Conservation (phyloP, 495 filamentous ascomycete species). For the Penicillium pancosmium region DNA sequence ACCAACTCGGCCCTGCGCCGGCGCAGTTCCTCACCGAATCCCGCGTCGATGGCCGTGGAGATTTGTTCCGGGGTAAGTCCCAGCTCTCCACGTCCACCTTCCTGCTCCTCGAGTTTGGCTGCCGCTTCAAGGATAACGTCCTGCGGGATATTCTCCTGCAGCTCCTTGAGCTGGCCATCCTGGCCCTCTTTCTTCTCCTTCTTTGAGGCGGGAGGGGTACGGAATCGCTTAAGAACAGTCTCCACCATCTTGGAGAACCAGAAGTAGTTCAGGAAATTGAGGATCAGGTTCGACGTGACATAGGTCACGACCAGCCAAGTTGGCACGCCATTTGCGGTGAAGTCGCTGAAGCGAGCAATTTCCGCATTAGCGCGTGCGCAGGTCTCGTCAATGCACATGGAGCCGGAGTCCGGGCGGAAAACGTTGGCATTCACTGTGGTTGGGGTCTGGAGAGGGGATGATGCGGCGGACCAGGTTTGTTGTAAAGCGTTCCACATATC, state of each 20-base stretch:
- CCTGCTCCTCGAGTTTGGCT: constrained; percentile 37
- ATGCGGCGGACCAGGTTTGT: constrained; percentile 40
- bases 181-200: constrained; percentile 19
- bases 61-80: constrained; percentile 23
- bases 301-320: constrained; percentile 81
- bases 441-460: constrained; percentile 28
- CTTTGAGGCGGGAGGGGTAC: constrained; percentile 31
- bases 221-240: constrained; percentile 86
- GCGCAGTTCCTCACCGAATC: constrained; percentile 31
- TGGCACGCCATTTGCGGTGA: constrained; percentile 58
- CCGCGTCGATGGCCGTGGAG: constrained; percentile 30
- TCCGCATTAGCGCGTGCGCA: constrained; percentile 45
- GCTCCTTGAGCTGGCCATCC: constrained; percentile 12
- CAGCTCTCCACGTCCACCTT: constrained; percentile 34
- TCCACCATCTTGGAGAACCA: constrained; percentile 98
- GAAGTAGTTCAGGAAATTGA: constrained; percentile 89
- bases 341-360: constrained; percentile 55
- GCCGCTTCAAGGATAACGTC: constrained; percentile 44
- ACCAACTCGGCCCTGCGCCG: constrained; percentile 19
- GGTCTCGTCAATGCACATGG: constrained; percentile 37
- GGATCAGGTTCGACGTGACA: constrained; percentile 70
- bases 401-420: constrained; percentile 33
- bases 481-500: constrained; percentile 75
- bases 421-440: constrained; percentile 39
- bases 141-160: constrained; percentile 33